Conservation (phyloP, 257 asterid species). For the Ilex aquifolium region DNA sequence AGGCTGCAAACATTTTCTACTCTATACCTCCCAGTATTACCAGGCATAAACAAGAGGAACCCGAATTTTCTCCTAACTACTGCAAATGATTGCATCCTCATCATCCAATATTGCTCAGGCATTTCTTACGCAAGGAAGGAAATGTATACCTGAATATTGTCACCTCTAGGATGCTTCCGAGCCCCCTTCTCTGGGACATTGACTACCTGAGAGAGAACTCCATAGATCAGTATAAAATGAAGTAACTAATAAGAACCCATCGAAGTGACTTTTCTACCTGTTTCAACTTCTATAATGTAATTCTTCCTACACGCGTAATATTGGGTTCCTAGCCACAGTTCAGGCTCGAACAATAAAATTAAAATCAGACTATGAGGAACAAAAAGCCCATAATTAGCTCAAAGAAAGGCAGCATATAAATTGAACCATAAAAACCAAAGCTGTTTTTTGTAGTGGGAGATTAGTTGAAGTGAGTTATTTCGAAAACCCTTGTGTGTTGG, state of each 20-base stretch:
- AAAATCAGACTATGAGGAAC: too few relatives aligned
- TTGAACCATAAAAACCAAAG: too few relatives aligned
- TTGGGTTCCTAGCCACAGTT: not conserved
- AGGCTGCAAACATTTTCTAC: too few relatives aligned
- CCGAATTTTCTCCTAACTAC: not conserved
- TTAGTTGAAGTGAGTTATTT: too few relatives aligned
- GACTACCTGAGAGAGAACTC: constrained; percentile 58
- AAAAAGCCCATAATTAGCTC: not conserved
- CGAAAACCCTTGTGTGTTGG: too few relatives aligned
- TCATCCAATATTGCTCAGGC: not conserved
- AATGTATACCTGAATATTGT: constrained; percentile 78
- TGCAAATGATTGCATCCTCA: not conserved
- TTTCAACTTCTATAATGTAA: not conserved
- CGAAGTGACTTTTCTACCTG: not conserved
- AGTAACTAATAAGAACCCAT: constrained; percentile 1
- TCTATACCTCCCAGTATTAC: too few relatives aligned
- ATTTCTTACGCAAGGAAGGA: not conserved
- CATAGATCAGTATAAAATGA: constrained; percentile 12
- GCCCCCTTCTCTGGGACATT: constrained; percentile 99
- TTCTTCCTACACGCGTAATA: not conserved
- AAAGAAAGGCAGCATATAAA: too few relatives aligned
- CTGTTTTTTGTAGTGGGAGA: too few relatives aligned
- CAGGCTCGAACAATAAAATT: not conserved
- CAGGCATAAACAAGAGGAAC: too few relatives aligned
- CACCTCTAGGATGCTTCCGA: constrained; percentile 99